phyloP scores from a whole-genome alignment of 1,284 basidiomycete species.

The Uromyces viciae-fabae region DNA sequence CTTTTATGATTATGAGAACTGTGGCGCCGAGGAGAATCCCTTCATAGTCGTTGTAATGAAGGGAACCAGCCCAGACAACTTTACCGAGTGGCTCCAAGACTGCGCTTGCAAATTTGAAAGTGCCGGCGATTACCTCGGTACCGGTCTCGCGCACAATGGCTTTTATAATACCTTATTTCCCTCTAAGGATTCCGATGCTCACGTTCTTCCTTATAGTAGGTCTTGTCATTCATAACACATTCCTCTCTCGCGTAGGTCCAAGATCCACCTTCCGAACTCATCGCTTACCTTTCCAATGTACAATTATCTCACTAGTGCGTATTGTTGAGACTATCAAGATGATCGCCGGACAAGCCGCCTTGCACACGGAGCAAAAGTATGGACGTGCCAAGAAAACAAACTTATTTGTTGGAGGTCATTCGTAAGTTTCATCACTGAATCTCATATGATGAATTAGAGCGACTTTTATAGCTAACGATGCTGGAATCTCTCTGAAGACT shows the following conservation, averaged over 20 bases:
- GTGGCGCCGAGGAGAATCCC: slow-evolving; percentile 18
- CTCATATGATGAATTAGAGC: neutral
- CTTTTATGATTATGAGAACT: slow-evolving; percentile 21
- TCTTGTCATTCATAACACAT: neutral
- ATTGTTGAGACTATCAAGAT: slow-evolving; percentile 37
- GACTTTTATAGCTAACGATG: neutral
- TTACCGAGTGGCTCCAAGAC: slow-evolving; percentile 32
- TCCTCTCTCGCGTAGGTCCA: no score
- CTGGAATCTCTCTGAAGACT: neutral
- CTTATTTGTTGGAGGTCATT: slow-evolving; percentile 34
- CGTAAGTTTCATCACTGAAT: neutral
- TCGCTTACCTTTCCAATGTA: no score
- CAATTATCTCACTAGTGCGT: neutral
- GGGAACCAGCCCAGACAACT: slow-evolving; percentile 24
- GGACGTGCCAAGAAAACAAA: slow-evolving; percentile 19
- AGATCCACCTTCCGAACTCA: no score
- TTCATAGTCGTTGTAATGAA: slow-evolving; percentile 35
- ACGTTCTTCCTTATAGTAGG: slow-evolving; percentile 30
- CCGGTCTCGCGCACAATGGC: slow-evolving; percentile 24
- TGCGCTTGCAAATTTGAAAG: slow-evolving; percentile 33
- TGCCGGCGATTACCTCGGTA: slow-evolving; percentile 15
- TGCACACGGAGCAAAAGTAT: neutral
- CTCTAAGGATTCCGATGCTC: neutral
- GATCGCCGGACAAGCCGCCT: slow-evolving; percentile 29
- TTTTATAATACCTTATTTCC: slow-evolving; percentile 40